Evolutionary conservation across 148 eudicot species (phyloP).

Genomic region (Limonium bicolor): DNA sequence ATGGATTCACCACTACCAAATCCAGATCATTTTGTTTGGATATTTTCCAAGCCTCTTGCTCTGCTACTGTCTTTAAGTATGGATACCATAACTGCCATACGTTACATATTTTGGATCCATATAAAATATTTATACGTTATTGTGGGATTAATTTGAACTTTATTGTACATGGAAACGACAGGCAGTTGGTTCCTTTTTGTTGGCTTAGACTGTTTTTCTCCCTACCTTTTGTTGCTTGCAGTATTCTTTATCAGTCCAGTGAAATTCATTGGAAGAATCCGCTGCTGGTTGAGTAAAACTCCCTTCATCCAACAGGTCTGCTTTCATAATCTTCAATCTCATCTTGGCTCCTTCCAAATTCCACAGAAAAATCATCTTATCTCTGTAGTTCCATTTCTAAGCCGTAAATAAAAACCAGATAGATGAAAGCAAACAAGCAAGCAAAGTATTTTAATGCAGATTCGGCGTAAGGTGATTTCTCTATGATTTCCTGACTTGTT

Average conservation of each 20-base stretch:
- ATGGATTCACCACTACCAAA: slow-evolving; percentile 64
- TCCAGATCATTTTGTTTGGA: slow-evolving; percentile 51
- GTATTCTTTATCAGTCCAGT: slow-evolving; percentile 60
- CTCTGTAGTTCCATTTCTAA: too few relatives aligned
- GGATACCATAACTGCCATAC: slow-evolving; percentile 56
- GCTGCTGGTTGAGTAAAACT: too few relatives aligned
- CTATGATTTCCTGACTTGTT: too few relatives aligned
- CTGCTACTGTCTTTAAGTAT: slow-evolving; percentile 59
- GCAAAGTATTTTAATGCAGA: not conserved
- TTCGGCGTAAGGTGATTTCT: too few relatives aligned
- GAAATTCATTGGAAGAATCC: slow-evolving; percentile 46
- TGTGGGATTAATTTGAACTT: not conserved
- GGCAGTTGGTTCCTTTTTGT: too few relatives aligned
- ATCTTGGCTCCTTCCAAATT: too few relatives aligned
- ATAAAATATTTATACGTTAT: not conserved
- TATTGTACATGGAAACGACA: not conserved
- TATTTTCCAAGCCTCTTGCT: slow-evolving; percentile 54
- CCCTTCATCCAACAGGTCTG: too few relatives aligned
- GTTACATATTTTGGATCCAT: not conserved
- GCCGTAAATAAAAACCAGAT: too few relatives aligned
- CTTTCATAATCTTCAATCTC: too few relatives aligned
- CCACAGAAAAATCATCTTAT: too few relatives aligned
- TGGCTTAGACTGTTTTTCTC: not conserved
- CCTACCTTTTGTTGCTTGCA: slow-evolving; percentile 44
- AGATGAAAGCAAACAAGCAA: not conserved